Evolutionary conservation across 2,329 filamentous ascomycete species (phyloP).

Genomic region (Tolypocladium tropicale): DNA sequence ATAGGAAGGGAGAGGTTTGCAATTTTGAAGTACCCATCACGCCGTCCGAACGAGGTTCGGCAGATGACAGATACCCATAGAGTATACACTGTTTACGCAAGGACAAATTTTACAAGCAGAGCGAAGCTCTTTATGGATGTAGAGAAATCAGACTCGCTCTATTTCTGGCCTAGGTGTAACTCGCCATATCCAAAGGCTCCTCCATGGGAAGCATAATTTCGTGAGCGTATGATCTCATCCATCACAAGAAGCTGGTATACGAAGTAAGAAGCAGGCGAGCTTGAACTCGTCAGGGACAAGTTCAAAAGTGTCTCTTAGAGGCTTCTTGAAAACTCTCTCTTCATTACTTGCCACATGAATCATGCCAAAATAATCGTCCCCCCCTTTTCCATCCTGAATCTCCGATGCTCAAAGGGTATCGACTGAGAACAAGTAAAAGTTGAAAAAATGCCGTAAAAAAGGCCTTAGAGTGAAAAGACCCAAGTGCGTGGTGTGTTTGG

Average conservation of each 20-base stretch:
- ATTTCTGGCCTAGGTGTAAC: neutral
- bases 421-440: constrained; percentile 5
- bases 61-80: neutral
- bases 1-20: neutral
- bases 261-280: neutral
- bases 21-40: neutral
- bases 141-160: neutral
- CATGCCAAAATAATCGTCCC: constrained; percentile 2
- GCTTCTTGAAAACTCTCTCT: neutral
- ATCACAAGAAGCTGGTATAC: neutral
- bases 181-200: neutral
- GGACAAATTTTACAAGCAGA: neutral
- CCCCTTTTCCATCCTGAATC: neutral
- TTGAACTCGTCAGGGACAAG: neutral
- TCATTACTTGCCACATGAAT: constrained; percentile 3
- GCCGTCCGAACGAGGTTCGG: neutral
- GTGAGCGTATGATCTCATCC: constrained; percentile 2
- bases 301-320: neutral
- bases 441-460: constrained; percentile 1
- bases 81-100: neutral
- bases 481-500: neutral
- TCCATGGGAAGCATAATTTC: neutral
- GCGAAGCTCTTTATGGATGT: neutral
- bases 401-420: constrained; percentile 11
- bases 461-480: neutral